Base-by-base conservation (phyloP, 495 filamentous ascomycete species). In the Ramalina peruviana region DNA sequence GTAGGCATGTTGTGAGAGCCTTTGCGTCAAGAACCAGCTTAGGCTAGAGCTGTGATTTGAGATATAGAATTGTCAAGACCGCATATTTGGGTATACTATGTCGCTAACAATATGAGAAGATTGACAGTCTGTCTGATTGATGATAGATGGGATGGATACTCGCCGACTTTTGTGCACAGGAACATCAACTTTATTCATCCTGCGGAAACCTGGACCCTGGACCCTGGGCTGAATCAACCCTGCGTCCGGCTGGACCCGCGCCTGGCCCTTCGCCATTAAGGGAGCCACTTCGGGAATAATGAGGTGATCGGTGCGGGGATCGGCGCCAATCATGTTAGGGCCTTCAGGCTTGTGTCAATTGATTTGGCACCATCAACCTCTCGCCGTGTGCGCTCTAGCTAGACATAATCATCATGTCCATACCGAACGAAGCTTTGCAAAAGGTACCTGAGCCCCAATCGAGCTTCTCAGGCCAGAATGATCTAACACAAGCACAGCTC, bases 401-500 rank as follows among this genome's bases (percentile, higher is more conserved):
- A 33, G 12, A 33, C 2, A 11, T 10, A 7, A 33, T 11, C 30
- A 37, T 16, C 15, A 98, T 98, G 92, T 93, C 92, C 54, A 90
- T 98, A 58, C 83, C 90, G 50, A 94, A 92, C 61, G 86, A 95
- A 74, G 88, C 90, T 57, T 71, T 97, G 52, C 85, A 94, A 65
- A 95, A 95, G 82, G 92, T 88, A 58, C 5, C 39, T 39, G 13
- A 13, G 12, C 6, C 17, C 19, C 12, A 13, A 3, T 19, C 27
- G 30, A 11, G 4, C 23, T 6, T 40, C 25, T 27, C 17, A 3
- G 4, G 12, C 1, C 21, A 33, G 33, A 12, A 19, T 7, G 33
- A 40, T 36, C 51, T 61, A 36, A 58, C 41, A 9, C 43, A 43
- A 54, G 47, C 49, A 54, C 58, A 98, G 92, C 74, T 98, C 48